Percentiles rank a stretch among this genome's conserved stretches.
Conservation (phyloP, 345 rosid genomes). For the Gossypium stocksii region DNA sequence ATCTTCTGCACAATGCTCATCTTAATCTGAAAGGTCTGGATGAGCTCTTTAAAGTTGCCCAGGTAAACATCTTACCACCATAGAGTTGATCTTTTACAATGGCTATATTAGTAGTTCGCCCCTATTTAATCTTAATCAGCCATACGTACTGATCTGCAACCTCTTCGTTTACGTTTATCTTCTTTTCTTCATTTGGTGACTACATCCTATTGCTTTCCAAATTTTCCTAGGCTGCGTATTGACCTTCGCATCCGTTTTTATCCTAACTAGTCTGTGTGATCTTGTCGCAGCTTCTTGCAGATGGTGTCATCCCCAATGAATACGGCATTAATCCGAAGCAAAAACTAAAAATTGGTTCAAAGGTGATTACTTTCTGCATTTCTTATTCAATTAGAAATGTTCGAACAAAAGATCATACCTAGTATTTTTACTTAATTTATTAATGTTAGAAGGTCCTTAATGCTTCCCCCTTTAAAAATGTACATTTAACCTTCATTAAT, state of each 20-base stretch:
- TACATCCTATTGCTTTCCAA: not conserved
- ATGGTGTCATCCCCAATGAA: conserved; percentile 97
- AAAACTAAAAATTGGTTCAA: conserved; percentile 92
- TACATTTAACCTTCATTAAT: not conserved
- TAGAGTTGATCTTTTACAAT: not conserved
- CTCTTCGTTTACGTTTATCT: not conserved
- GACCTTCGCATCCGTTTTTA: not conserved
- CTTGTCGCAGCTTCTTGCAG: conserved; percentile 81
- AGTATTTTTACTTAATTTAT: not conserved
- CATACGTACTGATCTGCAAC: not conserved
- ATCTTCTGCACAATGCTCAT: conserved; percentile 95
- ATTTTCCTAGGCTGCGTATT: not conserved
- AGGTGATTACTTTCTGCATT: conserved; percentile 41
- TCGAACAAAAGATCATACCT: not conserved
- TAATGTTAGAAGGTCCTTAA: not conserved
- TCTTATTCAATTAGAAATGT: not conserved
- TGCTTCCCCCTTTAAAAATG: not conserved
- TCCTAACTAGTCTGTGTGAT: conserved; percentile 19
- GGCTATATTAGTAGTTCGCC: not conserved
- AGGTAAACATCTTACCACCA: conserved; percentile 43
- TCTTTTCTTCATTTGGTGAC: not conserved
- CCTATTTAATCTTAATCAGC: not conserved
- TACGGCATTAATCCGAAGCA: conserved; percentile 96
- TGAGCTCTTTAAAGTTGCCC: conserved; percentile 90
- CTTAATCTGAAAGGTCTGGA: conserved; percentile 80